Evolutionary conservation across 2,329 filamentous ascomycete genomes (phyloP).

Genomic region (Daldinia sp.): DNA sequence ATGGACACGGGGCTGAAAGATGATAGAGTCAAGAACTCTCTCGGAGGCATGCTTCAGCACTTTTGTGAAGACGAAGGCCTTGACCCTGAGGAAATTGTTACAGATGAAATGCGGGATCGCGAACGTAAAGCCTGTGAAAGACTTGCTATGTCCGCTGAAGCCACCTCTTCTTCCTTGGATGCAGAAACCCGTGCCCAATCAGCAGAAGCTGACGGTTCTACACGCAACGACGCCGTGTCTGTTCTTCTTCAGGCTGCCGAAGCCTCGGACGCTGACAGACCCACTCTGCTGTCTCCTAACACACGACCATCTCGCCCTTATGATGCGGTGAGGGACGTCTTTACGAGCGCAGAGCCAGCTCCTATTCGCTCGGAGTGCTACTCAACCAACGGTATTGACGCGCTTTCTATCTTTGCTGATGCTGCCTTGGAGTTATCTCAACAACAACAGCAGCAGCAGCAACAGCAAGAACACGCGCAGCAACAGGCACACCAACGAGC

Average conservation of each 20-base stretch:
- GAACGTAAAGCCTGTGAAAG: constrained; percentile 39
- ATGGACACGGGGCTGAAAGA: constrained; percentile 44
- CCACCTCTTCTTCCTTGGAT: constrained; percentile 7
- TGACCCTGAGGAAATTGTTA: constrained; percentile 41
- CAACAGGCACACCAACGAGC: not conserved
- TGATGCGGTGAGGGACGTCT: constrained; percentile 56
- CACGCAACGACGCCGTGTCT: constrained; percentile 15
- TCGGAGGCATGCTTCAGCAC: constrained; percentile 33
- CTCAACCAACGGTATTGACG: constrained; percentile 37
- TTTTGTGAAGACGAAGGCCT: constrained; percentile 41
- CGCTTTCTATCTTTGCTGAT: constrained; percentile 47
- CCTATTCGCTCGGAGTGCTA: constrained; percentile 34
- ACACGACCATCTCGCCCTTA: constrained; percentile 50
- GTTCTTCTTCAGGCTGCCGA: constrained; percentile 40
- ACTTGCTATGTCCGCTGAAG: constrained; percentile 22
- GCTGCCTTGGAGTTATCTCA: constrained; percentile 36
- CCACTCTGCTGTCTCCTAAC: constrained; percentile 21
- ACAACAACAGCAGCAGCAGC: not conserved
- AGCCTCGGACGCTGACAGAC: constrained; percentile 34
- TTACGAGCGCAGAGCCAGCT: constrained; percentile 47
- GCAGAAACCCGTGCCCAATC: constrained; percentile 1
- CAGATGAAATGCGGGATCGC: constrained; percentile 45
- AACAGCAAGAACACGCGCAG: not conserved
- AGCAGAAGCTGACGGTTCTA: constrained; percentile 12
- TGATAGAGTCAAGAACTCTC: constrained; percentile 35